Conservation (phyloP, 768 basidiomycete species). For the Termitomyces sp. region DNA sequence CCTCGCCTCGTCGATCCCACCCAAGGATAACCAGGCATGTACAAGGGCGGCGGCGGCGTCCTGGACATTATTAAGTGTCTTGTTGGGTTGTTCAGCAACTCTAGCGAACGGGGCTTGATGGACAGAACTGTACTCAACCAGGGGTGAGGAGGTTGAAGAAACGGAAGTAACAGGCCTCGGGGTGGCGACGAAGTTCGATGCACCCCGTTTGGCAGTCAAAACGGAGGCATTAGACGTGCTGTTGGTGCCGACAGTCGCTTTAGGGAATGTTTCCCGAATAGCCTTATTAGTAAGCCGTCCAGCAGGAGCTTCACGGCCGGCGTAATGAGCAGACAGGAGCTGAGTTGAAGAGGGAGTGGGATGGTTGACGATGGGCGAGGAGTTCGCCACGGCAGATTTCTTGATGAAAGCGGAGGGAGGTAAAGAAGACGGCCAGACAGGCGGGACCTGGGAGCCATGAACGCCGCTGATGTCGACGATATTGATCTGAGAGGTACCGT, state of each 20-base stretch:
- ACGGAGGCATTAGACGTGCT: background rate
- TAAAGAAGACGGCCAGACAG: background rate
- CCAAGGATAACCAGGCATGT: background rate
- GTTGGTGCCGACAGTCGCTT: background rate
- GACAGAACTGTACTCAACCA: background rate
- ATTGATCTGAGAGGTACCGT: background rate
- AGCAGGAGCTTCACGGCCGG: background rate
- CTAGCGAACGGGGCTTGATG: background rate
- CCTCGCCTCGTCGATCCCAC: background rate
- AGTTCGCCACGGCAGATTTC: background rate
- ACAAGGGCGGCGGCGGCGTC: background rate
- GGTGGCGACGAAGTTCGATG: background rate
- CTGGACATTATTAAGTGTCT: background rate
- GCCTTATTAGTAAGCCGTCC: background rate
- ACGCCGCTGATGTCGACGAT: background rate
- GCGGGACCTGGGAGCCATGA: background rate
- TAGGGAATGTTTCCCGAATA: background rate
- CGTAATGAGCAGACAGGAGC: background rate
- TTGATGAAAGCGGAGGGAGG: background rate
- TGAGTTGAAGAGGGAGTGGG: background rate
- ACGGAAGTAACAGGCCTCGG: background rate
- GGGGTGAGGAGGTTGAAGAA: background rate
- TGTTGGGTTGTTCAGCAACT: background rate
- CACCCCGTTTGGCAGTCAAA: background rate
- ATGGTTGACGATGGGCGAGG: background rate